A percentile compares a stretch with the other conserved stretches of the same genome.
Evolutionary conservation across 306 rosid species (phyloP).

Genomic region (Rosa rugosa): DNA sequence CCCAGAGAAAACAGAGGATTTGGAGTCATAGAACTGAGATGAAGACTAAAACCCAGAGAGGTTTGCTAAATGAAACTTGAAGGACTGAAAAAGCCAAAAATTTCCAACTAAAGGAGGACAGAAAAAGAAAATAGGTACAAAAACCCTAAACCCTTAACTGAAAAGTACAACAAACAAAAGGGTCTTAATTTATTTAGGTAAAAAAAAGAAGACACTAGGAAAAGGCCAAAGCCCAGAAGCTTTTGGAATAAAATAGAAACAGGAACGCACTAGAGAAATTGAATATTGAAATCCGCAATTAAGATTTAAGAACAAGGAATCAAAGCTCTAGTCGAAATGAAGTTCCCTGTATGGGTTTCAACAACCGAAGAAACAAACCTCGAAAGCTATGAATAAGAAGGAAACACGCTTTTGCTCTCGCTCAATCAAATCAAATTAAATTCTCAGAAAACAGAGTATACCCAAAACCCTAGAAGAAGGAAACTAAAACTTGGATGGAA

Average conservation of each 20-base stretch:
- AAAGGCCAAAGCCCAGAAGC: constrained; percentile 46
- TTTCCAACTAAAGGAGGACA: background rate
- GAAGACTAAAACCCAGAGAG: background rate
- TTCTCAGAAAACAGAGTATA: constrained; percentile 2
- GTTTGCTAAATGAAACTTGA: background rate
- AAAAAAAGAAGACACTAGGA: constrained; percentile 2
- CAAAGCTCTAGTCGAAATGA: background rate
- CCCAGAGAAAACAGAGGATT: background rate
- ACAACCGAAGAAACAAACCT: constrained; percentile 12
- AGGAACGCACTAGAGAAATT: constrained; percentile 8
- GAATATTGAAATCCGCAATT: background rate
- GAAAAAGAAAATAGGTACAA: constrained; percentile 20
- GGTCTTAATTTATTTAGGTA: constrained; percentile 1
- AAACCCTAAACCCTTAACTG: constrained; percentile 74
- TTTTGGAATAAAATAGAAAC: constrained; percentile 18
- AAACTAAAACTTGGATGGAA: background rate
- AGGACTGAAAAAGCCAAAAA: background rate
- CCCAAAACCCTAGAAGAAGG: constrained; percentile 26
- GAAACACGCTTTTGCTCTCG: background rate
- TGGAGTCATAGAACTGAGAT: background rate
- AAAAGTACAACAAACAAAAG: constrained; percentile 29
- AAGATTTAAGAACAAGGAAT: background rate
- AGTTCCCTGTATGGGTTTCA: background rate
- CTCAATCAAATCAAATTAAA: background rate
- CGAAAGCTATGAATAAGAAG: background rate